Evolutionary conservation across 768 basidiomycete genomes (phyloP), one percentile per base, ranked within the genome.

Genomic region (Cyathus striatus): DNA sequence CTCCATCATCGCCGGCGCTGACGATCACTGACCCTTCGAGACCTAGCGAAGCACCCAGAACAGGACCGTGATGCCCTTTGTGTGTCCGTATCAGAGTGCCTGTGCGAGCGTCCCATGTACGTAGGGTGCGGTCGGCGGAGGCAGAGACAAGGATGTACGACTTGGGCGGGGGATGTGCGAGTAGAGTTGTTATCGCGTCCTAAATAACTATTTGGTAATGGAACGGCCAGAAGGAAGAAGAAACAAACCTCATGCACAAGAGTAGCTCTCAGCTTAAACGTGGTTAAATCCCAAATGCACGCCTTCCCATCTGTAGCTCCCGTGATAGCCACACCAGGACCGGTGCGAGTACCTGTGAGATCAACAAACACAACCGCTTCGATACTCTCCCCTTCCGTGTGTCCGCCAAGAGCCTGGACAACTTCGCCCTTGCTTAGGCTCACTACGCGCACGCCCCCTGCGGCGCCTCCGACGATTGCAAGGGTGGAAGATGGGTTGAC

Each of bases 231-330:
- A 34, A 41, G 32, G 38, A 25, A 9, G 38, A 24, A 34, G 41
- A 38, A 32, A 68, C 78, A 40, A 48, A 94, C 94, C 61, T 82
- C 70, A 55, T 98, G 94, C 48, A 84, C 71, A 5, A 96, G 66
- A 12, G 88, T 92, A 14, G 84, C 75, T 43, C 96, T 77, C 40
- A 93, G 59, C 48, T 87, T 75, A 75, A 90, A 90, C 20, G 90
- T 94, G 39, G 75, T 75, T 33, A 94, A 72, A 65, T 99, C 96
- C 93, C 95, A 99, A 24, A 97, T 82, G 53, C 88, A 91, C 14
- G 83, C 86, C 58, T 91, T 94, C 0, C 93, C 92, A 56, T 99
- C 96, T 3, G 95, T 97, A 4, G 80, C 92, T 9, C 89, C 94
- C 2, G 88, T 91, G 0, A 90, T 80, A 9, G 83, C 82, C 16